Evolutionary conservation across 2,329 filamentous ascomycete genomes (phyloP).

Genomic region (Hyphodiscus sp.): DNA sequence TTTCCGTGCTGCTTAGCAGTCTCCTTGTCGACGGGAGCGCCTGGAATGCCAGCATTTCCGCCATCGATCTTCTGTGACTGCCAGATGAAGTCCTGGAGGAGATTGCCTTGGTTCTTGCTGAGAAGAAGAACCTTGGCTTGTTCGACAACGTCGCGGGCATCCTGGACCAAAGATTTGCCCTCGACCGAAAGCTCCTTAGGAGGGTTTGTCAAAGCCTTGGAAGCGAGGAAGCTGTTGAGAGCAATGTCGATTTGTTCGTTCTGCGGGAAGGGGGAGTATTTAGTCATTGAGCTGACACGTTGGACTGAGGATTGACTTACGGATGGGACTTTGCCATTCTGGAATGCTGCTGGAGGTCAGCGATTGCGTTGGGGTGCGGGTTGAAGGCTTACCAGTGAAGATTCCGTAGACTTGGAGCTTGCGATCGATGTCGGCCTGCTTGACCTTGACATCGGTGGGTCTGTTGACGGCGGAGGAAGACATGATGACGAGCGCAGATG

Average conservation of each 20-base stretch:
- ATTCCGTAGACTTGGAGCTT: conserved; percentile 97
- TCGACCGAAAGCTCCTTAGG: conserved; percentile 74
- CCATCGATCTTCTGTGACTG: conserved; percentile 72
- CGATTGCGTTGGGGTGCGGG: neutral
- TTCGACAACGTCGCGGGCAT: conserved; percentile 73
- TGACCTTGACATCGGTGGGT: conserved; percentile 24
- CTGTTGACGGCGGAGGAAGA: conserved; percentile 23
- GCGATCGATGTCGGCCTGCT: conserved; percentile 64
- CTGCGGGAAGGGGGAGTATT: conserved; percentile 34
- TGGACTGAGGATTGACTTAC: conserved; percentile 14
- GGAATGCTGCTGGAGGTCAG: conserved; percentile 55
- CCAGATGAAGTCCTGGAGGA: conserved; percentile 96
- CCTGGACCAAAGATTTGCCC: conserved; percentile 69
- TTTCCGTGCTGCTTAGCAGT: conserved; percentile 76
- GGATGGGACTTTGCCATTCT: conserved; percentile 84
- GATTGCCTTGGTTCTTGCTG: conserved; percentile 90
- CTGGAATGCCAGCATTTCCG: conserved; percentile 54
- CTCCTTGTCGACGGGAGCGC: conserved; percentile 66
- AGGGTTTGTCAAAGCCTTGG: conserved; percentile 62
- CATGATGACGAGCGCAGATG: conserved; percentile 12
- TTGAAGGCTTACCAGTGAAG: conserved; percentile 47
- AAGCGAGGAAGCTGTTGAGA: conserved; percentile 78
- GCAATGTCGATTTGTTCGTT: conserved; percentile 77
- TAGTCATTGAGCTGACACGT: conserved; percentile 1
- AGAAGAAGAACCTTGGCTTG: conserved; percentile 80